Evolutionary conservation across 495 filamentous ascomycete genomes (phyloP).

Genomic region (Hyaloscypha bicolor): DNA sequence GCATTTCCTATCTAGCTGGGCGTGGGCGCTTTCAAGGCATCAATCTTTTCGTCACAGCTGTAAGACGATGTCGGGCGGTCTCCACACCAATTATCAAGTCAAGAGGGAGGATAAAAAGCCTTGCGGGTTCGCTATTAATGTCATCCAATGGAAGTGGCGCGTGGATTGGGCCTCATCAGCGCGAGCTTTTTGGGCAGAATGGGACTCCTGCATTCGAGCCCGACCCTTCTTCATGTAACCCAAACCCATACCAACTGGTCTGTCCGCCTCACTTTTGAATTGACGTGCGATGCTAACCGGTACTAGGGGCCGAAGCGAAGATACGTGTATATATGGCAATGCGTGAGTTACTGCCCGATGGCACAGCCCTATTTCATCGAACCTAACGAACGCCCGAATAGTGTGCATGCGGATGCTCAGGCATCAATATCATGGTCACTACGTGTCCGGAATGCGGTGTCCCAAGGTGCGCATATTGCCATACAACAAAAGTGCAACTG

Average conservation of each 20-base stretch:
- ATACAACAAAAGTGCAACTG: neutral
- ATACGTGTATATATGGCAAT: constrained; percentile 16
- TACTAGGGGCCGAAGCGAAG: constrained; percentile 34
- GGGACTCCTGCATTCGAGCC: too few species aligned
- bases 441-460: constrained; percentile 1
- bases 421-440: constrained; percentile 8
- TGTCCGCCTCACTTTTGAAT: too few species aligned
- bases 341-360: neutral
- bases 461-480: constrained; percentile 3
- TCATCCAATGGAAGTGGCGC: neutral
- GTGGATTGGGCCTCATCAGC: neutral
- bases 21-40: too few species aligned
- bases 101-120: neutral
- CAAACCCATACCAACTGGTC: too few species aligned
- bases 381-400: constrained; percentile 5
- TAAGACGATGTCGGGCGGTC: neutral
- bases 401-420: constrained; percentile 2
- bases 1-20: too few species aligned
- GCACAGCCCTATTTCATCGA: neutral
- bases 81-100: neutral
- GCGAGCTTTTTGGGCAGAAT: too few species aligned
- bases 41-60: too few species aligned
- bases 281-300: too few species aligned
- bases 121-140: neutral
- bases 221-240: too few species aligned